Percentiles rank a stretch among this genome's conserved stretches.
These are phyloP conservation scores for Ustanciosporium gigantosporum DNA, from an alignment of 1,284 basidiomycete genomes.

Conservation along the genomic window DNA sequence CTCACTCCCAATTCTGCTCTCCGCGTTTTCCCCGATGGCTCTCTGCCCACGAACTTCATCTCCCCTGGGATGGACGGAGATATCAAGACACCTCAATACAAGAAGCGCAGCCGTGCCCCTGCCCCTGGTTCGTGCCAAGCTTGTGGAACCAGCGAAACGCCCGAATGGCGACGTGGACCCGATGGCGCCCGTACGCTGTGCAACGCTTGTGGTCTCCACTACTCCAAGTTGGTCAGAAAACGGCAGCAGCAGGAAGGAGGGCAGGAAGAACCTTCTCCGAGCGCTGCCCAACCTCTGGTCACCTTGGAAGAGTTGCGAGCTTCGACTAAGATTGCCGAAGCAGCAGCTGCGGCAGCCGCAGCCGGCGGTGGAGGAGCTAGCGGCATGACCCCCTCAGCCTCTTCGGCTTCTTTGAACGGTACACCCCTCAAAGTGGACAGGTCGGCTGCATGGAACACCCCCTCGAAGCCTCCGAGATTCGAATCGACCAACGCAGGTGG, in stretches of 20 bases:
- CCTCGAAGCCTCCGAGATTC: slow-evolving; percentile 18
- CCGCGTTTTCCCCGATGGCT: slow-evolving; percentile 29
- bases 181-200: slow-evolving; percentile 58
- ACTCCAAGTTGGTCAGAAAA: slow-evolving; percentile 49
- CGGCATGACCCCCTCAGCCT: slow-evolving; percentile 9
- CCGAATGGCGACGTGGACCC: slow-evolving; percentile 58
- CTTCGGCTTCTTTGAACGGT: slow-evolving; percentile 23
- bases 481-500: too few species aligned
- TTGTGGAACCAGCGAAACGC: slow-evolving; percentile 53
- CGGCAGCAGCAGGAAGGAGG: slow-evolving; percentile 42
- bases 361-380: too few species aligned
- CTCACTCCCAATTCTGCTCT: slow-evolving; percentile 14
- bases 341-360: slow-evolving; percentile 18
- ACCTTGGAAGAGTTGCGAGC: slow-evolving; percentile 51
- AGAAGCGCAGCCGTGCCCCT: slow-evolving; percentile 57
- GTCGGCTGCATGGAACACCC: slow-evolving; percentile 19
- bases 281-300: slow-evolving; percentile 20
- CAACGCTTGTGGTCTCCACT: slow-evolving; percentile 57
- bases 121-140: slow-evolving; percentile 54
- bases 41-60: slow-evolving; percentile 28
- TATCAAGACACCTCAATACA: slow-evolving; percentile 48
- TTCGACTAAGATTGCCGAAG: slow-evolving; percentile 40
- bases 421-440: slow-evolving; percentile 16
- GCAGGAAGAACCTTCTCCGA: slow-evolving; percentile 19
- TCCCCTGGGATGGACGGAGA: slow-evolving; percentile 32